Evolutionary conservation across 2,329 filamentous ascomycete species (phyloP).

Genomic region (Salinomyces thailandicus): DNA sequence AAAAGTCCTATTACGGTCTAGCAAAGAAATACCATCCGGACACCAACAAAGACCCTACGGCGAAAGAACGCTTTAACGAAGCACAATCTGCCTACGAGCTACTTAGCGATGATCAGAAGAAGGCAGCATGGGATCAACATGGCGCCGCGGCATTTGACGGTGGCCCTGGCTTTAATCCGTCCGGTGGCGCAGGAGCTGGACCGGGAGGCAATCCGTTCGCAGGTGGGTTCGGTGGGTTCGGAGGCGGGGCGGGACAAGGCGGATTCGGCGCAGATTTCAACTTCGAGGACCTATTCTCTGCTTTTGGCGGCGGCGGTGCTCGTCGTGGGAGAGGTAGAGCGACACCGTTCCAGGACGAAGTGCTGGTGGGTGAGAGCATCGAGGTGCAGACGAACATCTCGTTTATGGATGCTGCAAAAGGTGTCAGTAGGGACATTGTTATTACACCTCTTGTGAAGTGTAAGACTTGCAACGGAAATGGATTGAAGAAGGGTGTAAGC

Average conservation of each 20-base stretch:
- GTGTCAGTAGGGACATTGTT: slow-evolving; percentile 74
- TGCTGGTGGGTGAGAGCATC: slow-evolving; percentile 89
- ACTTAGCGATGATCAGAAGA: slow-evolving; percentile 85
- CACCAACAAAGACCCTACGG: slow-evolving; percentile 88
- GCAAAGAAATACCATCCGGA: slow-evolving; percentile 98
- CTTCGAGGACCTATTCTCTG: slow-evolving; percentile 90
- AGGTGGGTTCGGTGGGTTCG: slow-evolving; percentile 44
- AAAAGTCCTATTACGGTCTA: slow-evolving; percentile 94
- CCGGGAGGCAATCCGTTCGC: slow-evolving; percentile 56
- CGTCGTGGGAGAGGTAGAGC: slow-evolving; percentile 39
- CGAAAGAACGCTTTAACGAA: slow-evolving; percentile 90
- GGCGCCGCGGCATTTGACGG: slow-evolving; percentile 66
- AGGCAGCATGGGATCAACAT: slow-evolving; percentile 82
- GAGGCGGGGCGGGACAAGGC: slow-evolving; percentile 32
- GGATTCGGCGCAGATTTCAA: slow-evolving; percentile 60
- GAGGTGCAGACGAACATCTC: slow-evolving; percentile 87
- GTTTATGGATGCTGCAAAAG: slow-evolving; percentile 94
- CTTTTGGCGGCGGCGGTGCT: slow-evolving; percentile 60
- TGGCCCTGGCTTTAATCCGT: slow-evolving; percentile 63
- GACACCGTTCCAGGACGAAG: slow-evolving; percentile 64
- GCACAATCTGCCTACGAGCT: slow-evolving; percentile 91
- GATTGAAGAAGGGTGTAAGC: slow-evolving; percentile 71
- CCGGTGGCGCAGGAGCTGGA: slow-evolving; percentile 43
- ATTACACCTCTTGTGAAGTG: slow-evolving; percentile 76
- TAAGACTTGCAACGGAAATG: slow-evolving; percentile 70